Conservation (phyloP, 768 basidiomycete genomes). For the Boletus rubropictus region DNA sequence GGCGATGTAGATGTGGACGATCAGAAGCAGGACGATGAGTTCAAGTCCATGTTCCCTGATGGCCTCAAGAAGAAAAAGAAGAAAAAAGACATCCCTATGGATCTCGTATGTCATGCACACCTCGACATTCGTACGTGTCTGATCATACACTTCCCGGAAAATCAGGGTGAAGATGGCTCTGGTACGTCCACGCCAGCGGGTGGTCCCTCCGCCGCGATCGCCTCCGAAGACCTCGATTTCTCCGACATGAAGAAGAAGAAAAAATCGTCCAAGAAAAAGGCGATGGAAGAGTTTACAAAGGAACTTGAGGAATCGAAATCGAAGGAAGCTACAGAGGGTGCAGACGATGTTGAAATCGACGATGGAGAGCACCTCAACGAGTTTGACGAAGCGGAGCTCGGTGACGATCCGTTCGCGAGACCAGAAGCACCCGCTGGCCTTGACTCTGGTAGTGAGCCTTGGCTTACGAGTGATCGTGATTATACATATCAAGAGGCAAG, state of each 20-base stretch:
- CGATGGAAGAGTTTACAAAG: constrained; percentile 92
- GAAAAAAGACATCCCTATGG: constrained; percentile 85
- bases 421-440: constrained; percentile 52
- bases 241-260: constrained; percentile 98
- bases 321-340: constrained; percentile 58
- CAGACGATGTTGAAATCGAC: constrained; percentile 48
- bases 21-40: constrained; percentile 65
- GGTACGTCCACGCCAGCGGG: constrained; percentile 56
- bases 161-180: constrained; percentile 57
- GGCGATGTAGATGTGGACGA: constrained; percentile 32
- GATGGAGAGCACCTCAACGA: constrained; percentile 62
- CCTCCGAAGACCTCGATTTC: constrained; percentile 82
- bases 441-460: constrained; percentile 77
- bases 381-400: constrained; percentile 77
- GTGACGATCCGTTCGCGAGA: constrained; percentile 79
- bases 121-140: background rate
- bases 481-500: constrained; percentile 91
- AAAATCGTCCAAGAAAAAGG: constrained; percentile 84
- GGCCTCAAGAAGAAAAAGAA: constrained; percentile 92
- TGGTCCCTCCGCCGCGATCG: constrained; percentile 35
- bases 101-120: constrained; percentile 48
- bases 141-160: constrained; percentile 1
- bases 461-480: constrained; percentile 90
- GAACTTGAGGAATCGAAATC: constrained; percentile 71
- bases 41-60: constrained; percentile 75